These are phyloP conservation scores for Castanea crenata DNA, from an alignment of 306 rosid species.

Conservation along the genomic window DNA sequence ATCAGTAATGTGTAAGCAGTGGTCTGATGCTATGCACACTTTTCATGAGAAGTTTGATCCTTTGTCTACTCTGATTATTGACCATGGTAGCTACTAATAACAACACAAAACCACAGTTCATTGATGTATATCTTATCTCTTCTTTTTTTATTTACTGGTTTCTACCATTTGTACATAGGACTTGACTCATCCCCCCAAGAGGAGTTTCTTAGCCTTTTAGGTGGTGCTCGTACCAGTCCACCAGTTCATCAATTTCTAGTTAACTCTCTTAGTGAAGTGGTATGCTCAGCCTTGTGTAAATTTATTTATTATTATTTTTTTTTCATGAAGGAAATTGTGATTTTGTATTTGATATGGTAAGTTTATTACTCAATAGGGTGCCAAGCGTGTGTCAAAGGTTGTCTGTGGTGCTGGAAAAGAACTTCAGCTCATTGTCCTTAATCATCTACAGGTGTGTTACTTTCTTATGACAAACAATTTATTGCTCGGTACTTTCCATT, in stretches of 20 bases:
- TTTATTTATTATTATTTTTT: neutral
- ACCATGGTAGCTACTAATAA: conserved; percentile 59
- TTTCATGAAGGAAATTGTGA: conserved; percentile 15
- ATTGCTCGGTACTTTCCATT: conserved; percentile 1
- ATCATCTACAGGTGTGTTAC: conserved; percentile 85
- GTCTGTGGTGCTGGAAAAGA: conserved; percentile 88
- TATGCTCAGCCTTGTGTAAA: conserved; percentile 32
- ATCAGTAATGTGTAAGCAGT: conserved; percentile 88
- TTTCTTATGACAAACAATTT: neutral
- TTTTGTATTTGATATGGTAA: conserved; percentile 31
- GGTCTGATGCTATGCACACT: conserved; percentile 93
- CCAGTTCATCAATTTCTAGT: conserved; percentile 91
- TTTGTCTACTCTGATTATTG: conserved; percentile 64
- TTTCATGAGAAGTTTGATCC: conserved; percentile 85
- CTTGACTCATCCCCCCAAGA: conserved; percentile 84
- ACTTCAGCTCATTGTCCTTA: conserved; percentile 81
- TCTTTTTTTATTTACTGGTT: conserved; percentile 22
- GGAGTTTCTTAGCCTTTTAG: conserved; percentile 89
- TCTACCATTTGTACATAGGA: conserved; percentile 46
- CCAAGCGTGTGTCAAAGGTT: conserved; percentile 86
- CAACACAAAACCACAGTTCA: neutral
- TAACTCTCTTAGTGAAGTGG: conserved; percentile 90
- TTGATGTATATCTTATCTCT: conserved; percentile 11
- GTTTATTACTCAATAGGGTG: conserved; percentile 57
- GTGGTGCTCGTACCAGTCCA: conserved; percentile 97